Base-by-base conservation (phyloP, 768 basidiomycete genomes). In the Leccinellum rugosiceps region DNA sequence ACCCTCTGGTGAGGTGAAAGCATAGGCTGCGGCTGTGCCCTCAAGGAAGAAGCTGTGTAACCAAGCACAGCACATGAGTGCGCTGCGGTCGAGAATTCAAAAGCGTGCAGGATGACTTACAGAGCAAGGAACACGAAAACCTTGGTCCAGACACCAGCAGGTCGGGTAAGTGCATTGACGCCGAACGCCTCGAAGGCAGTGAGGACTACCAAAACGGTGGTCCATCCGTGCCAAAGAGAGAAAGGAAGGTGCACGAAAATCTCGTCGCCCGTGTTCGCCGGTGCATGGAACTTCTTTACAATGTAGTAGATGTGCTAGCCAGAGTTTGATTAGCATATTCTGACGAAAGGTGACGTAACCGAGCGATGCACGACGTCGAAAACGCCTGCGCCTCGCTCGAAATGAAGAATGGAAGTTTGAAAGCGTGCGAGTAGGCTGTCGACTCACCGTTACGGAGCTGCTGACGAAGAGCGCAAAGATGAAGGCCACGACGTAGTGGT, bases 171-270 rank as follows among this genome's bases (percentile, higher is more conserved):
- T 0, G 90, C 85, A 69, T 95, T 80, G 58, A 86, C 84, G 62
- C 96, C 95, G 65, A 95, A 95, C 0, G 93, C 93, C 62, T 93
- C 87, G 66, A 95, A 95, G 3, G 81, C 90, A 43, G 89, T 87
- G 62, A 94, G 73, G 65, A 94, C 72, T 57, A 94, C 84, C 52
- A 92, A 83, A 58, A 94, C 85, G 53, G 91, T 92, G 11, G 87
- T 90, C 90, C 91, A 93, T 35, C 94, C 95, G 67, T 97, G 94
- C 75, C 90, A 97, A 49, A 98, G 85, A 2, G 91, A 94, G 83
- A 98, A 98, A 3, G 97, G 97, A 17, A 97, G 85, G 72, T 98
- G 94, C 45, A 98, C 81, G 59, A 96, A 94, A 60, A 95, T 71
- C 73, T 97, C 94, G 60, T 96, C 94, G 21, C 78, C 78, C 45